Conservation (phyloP, 495 filamentous ascomycete genomes). For the Podospora didyma region DNA sequence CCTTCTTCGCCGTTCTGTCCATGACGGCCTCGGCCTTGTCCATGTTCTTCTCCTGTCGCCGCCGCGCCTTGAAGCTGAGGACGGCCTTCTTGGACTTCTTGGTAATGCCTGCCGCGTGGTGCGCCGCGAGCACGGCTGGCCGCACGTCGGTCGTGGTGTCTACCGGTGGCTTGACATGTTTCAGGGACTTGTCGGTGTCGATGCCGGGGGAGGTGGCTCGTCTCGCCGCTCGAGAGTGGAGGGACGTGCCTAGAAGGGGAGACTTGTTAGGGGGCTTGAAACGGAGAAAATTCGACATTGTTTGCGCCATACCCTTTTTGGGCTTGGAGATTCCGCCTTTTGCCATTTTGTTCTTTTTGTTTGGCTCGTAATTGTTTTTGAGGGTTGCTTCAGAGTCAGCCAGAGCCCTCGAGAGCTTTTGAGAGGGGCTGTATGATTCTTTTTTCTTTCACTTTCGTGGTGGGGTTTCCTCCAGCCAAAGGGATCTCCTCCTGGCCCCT, state of each 20-base stretch:
- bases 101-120: slow-evolving; percentile 57
- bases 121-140: slow-evolving; percentile 58
- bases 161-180: slow-evolving; percentile 52
- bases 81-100: slow-evolving; percentile 60
- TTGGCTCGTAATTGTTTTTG: slow-evolving; percentile 1
- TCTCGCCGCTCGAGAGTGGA: slow-evolving; percentile 69
- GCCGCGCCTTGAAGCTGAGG: slow-evolving; percentile 59
- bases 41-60: slow-evolving; percentile 65
- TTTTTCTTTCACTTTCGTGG: neutral
- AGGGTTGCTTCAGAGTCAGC: neutral
- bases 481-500: neutral
- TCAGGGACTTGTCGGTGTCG: slow-evolving; percentile 72
- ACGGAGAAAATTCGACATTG: neutral
- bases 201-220: slow-evolving; percentile 68
- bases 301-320: slow-evolving; percentile 29
- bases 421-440: neutral
- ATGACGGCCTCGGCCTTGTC: slow-evolving; percentile 68
- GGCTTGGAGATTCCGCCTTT: slow-evolving; percentile 38
- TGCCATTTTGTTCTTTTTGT: slow-evolving; percentile 28
- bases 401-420: neutral
- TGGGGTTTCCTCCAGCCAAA: neutral
- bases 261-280: slow-evolving; percentile 2
- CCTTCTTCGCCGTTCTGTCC: slow-evolving; percentile 67
- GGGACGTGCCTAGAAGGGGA: slow-evolving; percentile 30
- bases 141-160: slow-evolving; percentile 46